These are phyloP conservation scores for Coemansia linderi DNA, from an alignment of 371 early-diverging fungal species.

Conservation along the genomic window DNA sequence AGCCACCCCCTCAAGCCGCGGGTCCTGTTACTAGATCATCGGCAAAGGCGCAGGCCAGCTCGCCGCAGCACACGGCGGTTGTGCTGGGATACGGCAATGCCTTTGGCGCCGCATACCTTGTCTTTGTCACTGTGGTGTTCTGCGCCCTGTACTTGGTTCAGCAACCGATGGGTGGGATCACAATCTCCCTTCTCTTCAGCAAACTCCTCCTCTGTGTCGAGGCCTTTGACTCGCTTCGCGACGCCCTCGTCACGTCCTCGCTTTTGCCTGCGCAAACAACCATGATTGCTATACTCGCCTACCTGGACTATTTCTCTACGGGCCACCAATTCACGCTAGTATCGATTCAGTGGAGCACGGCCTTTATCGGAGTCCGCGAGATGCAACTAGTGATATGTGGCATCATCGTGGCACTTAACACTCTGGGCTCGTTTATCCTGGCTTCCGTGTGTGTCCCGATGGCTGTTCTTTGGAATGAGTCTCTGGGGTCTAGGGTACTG, in stretches of 20 bases:
- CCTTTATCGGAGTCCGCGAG: constrained; percentile 79
- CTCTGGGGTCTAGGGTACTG: constrained; percentile 44
- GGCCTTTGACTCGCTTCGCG: constrained; percentile 58
- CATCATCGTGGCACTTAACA: constrained; percentile 74
- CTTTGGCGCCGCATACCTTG: constrained; percentile 63
- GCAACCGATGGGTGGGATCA: constrained; percentile 75
- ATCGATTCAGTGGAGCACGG: constrained; percentile 87
- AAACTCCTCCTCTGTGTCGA: constrained; percentile 61
- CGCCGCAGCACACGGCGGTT: constrained; percentile 34
- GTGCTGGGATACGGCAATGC: constrained; percentile 64
- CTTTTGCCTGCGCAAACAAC: constrained; percentile 27
- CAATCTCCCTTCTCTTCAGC: constrained; percentile 59
- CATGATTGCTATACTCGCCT: constrained; percentile 59
- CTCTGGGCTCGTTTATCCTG: constrained; percentile 71
- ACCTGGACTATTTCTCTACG: constrained; percentile 81
- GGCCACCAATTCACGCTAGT: constrained; percentile 89
- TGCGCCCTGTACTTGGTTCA: constrained; percentile 62
- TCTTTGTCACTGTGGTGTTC: constrained; percentile 61
- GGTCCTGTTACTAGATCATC: not conserved
- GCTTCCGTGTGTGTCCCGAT: constrained; percentile 56
- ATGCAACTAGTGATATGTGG: constrained; percentile 73
- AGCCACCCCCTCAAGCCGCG: not conserved
- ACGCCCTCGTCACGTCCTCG: constrained; percentile 37
- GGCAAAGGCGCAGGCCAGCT: not conserved
- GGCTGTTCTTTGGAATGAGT: constrained; percentile 56